Evolutionary conservation across 768 basidiomycete species (phyloP).

Genomic region (Bullera alba): DNA sequence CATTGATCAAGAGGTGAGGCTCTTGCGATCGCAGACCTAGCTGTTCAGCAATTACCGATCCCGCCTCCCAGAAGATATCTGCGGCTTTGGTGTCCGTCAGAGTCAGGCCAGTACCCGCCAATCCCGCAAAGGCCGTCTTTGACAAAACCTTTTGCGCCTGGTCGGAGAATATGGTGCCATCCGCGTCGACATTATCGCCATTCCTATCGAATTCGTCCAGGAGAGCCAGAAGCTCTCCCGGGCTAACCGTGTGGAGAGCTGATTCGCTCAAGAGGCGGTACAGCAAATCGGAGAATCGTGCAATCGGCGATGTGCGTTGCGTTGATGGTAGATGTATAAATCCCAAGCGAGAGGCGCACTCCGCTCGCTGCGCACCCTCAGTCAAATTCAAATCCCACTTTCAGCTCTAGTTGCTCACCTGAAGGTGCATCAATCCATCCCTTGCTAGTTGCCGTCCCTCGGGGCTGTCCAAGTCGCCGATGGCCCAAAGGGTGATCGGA

Average conservation of each 20-base stretch:
- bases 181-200: slow-evolving; percentile 14
- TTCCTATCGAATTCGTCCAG: slow-evolving; percentile 26
- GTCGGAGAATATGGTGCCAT: not conserved
- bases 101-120: slow-evolving; percentile 15
- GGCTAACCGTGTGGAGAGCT: slow-evolving; percentile 13
- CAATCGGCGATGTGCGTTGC: slow-evolving; percentile 36
- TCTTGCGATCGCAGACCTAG: slow-evolving; percentile 59
- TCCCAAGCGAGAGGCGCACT: slow-evolving; percentile 52
- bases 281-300: slow-evolving; percentile 38
- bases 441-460: slow-evolving; percentile 57
- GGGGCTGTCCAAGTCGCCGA: slow-evolving; percentile 68
- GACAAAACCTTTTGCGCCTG: not conserved
- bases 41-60: slow-evolving; percentile 50
- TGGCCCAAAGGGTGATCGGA: slow-evolving; percentile 52
- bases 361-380: slow-evolving; percentile 9
- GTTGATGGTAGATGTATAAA: slow-evolving; percentile 66
- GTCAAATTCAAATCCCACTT: not conserved
- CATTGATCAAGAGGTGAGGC: slow-evolving; percentile 67
- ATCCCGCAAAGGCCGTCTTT: slow-evolving; percentile 16
- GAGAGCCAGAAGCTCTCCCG: slow-evolving; percentile 26
- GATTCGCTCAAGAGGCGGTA: slow-evolving; percentile 30
- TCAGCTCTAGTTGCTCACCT: slow-evolving; percentile 48
- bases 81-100: slow-evolving; percentile 23
- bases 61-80: slow-evolving; percentile 34
- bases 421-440: slow-evolving; percentile 59